Evolutionary conservation across 129 eudicot species (phyloP), one percentile per base, ranked within the genome.

Genomic region (Arctium minus): DNA sequence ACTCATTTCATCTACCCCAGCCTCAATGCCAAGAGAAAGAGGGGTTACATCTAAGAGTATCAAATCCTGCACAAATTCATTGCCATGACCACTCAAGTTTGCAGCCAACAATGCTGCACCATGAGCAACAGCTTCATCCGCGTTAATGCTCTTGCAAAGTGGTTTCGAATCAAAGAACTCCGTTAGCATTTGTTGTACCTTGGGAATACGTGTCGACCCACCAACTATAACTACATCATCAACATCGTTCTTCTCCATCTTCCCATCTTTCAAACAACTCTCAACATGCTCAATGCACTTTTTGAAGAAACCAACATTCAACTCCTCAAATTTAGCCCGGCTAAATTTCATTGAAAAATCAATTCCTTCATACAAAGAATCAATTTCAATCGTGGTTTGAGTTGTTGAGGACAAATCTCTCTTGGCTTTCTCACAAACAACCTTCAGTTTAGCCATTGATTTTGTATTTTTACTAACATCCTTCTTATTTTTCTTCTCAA

Each of bases 1-100:
- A 56, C 35, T 37, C 86, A 83, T 77, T 18, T 31, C 38, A 38
- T 67, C 74, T 4, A 22, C 11, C 2, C 38, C 0, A 0, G 31
- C n/a, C n/a, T n/a, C n/a, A n/a, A 82, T 17, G 0, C 86, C 86
- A 62, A 81, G 83, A 36, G 83, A 80, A 4, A 79, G 83, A 70
- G 83, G 83, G 6, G 83, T 79, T 0, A 44, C 27, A 62, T 62
- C 69, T 17, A 17, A 62, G 0, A 62, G 69, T 9, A 44, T 0
- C 69, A 62, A 62, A 17, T 62, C 69, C 2, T 62, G 30, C 8
- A 62, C 69, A n/a, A 1, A 3, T 6, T 62, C 1, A 62, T 17
- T 1, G 69, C 69, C 69, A n/a, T 17, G n/a, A 17, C 69, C 69
- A 2, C 8, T 15, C 30, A 62, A 62, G 69, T 62, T 62, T 4